phyloP scores from a whole-genome alignment of 2,329 filamentous ascomycete species.

The Penicillium sp. region DNA sequence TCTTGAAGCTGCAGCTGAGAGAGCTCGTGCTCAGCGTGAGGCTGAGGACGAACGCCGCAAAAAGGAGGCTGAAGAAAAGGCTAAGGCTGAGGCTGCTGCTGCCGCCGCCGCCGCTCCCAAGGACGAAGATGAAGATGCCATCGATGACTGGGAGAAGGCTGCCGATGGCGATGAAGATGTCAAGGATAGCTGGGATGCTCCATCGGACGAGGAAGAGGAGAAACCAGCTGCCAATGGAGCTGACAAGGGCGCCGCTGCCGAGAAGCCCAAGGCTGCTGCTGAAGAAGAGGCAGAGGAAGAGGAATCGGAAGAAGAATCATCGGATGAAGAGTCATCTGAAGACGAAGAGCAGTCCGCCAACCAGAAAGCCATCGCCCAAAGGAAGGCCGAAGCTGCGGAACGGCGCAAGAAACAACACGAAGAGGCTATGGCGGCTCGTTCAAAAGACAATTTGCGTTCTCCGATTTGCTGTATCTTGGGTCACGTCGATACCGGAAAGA shows the following conservation, averaged over 20 bases:
- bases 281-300: constrained; percentile 28
- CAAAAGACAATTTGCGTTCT: constrained; percentile 88
- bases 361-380: constrained; percentile 63
- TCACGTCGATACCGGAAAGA: constrained; percentile 99
- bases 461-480: constrained; percentile 99
- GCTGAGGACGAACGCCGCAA: constrained; percentile 52
- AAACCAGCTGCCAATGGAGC: constrained; percentile 22
- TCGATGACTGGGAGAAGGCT: constrained; percentile 81
- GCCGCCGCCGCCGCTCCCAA: constrained; percentile 54
- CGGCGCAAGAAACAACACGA: constrained; percentile 85
- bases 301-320: constrained; percentile 39
- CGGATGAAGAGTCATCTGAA: constrained; percentile 48
- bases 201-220: constrained; percentile 58
- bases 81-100: constrained; percentile 69
- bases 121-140: constrained; percentile 48
- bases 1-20: constrained; percentile 45
- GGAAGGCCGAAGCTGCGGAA: constrained; percentile 83
- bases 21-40: constrained; percentile 43
- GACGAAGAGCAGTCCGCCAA: constrained; percentile 69
- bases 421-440: constrained; percentile 82
- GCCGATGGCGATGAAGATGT: constrained; percentile 68
- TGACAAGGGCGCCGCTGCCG: constrained; percentile 2
- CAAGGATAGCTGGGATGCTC: constrained; percentile 91
- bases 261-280: constrained; percentile 29
- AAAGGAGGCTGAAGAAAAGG: constrained; percentile 69